Evolutionary conservation across 2,329 filamentous ascomycete genomes (phyloP).

Genomic region (Coleophoma cylindrospora): DNA sequence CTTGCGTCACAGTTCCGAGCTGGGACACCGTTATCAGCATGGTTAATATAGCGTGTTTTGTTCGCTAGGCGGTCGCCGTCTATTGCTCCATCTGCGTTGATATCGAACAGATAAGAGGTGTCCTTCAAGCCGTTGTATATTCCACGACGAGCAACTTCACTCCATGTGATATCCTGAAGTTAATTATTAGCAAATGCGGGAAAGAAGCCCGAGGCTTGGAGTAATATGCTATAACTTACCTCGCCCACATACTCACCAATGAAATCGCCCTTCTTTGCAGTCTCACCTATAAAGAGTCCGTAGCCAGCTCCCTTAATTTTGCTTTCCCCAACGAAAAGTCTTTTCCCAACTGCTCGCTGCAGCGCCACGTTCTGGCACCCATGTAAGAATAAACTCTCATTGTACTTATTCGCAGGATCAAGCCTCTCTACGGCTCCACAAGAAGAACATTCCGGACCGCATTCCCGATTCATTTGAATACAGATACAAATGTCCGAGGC

Average conservation of each 20-base stretch:
- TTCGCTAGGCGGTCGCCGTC: conserved; percentile 76
- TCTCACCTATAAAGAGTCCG: conserved; percentile 59
- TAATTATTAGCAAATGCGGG: background rate
- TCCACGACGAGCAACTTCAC: conserved; percentile 23
- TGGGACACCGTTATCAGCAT: conserved; percentile 58
- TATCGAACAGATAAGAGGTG: conserved; percentile 43
- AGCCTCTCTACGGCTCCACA: conserved; percentile 68
- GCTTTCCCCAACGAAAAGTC: conserved; percentile 65
- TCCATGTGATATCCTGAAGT: conserved; percentile 47
- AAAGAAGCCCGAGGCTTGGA: background rate
- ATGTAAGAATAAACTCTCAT: conserved; percentile 47
- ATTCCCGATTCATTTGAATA: conserved; percentile 68
- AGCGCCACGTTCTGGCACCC: conserved; percentile 70
- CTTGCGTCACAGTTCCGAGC: conserved; percentile 60
- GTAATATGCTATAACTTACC: conserved; percentile 29
- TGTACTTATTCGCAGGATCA: conserved; percentile 61
- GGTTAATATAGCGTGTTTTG: conserved; percentile 79
- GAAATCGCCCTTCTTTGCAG: conserved; percentile 53
- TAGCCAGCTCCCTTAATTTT: conserved; percentile 66
- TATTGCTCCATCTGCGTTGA: conserved; percentile 47
- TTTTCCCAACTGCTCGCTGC: conserved; percentile 62
- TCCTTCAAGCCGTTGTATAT: conserved; percentile 30
- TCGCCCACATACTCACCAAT: conserved; percentile 80
- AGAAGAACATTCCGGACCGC: conserved; percentile 67
- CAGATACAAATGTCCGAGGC: conserved; percentile 63